phyloP scores from a whole-genome alignment of 768 basidiomycete genomes.

The Coprinopsis sp. region DNA sequence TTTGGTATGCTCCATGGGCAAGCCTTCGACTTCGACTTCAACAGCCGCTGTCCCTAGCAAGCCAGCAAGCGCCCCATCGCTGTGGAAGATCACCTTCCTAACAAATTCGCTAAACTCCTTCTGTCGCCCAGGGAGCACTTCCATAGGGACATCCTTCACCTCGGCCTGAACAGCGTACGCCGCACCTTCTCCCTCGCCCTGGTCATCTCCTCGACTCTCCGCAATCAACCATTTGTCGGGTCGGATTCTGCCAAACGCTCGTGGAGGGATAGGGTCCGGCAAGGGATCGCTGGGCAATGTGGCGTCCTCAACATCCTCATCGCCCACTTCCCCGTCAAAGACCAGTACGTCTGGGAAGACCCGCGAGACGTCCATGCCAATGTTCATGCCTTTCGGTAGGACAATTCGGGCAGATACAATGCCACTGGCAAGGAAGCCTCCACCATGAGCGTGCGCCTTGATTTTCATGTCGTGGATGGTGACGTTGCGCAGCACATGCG shows the following conservation, averaged over 20 bases:
- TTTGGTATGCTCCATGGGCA: slow-evolving; percentile 43
- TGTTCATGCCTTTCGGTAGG: slow-evolving; percentile 64
- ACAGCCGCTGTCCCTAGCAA: slow-evolving; percentile 63
- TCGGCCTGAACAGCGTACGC: slow-evolving; percentile 57
- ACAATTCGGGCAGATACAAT: slow-evolving; percentile 60
- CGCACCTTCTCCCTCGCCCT: slow-evolving; percentile 45
- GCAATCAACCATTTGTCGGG: slow-evolving; percentile 65
- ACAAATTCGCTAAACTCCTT: slow-evolving; percentile 74
- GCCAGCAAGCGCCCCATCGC: slow-evolving; percentile 63
- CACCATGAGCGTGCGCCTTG: slow-evolving; percentile 36
- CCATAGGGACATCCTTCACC: slow-evolving; percentile 68
- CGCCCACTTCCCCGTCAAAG: slow-evolving; percentile 60
- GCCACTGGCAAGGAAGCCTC: slow-evolving; percentile 62
- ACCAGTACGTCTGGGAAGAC: slow-evolving; percentile 75
- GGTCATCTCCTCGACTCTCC: slow-evolving; percentile 24
- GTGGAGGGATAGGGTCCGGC: slow-evolving; percentile 62
- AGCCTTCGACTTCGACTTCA: slow-evolving; percentile 50
- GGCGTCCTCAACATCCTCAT: background rate
- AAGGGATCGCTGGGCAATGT: slow-evolving; percentile 18
- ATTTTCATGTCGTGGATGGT: slow-evolving; percentile 76
- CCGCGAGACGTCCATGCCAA: slow-evolving; percentile 56
- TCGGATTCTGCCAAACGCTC: slow-evolving; percentile 71
- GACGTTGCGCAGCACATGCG: slow-evolving; percentile 64
- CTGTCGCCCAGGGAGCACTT: slow-evolving; percentile 75
- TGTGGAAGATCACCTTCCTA: slow-evolving; percentile 70